Evolutionary conservation across 1,284 basidiomycete genomes (phyloP).

Genomic region (Cutaneotrichosporon dermatis): DNA sequence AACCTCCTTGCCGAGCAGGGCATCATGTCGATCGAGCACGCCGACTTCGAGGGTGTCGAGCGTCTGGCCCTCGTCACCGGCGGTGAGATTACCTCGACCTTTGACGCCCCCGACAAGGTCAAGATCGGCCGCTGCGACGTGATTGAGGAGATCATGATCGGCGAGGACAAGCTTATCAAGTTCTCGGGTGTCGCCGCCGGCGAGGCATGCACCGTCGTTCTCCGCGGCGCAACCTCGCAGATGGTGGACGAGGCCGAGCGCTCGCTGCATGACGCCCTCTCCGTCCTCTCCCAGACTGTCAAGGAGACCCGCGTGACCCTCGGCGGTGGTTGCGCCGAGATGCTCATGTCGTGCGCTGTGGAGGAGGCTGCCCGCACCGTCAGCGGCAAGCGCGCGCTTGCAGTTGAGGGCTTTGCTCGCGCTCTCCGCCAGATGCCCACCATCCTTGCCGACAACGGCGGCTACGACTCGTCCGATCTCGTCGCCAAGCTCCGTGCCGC

Average conservation of each 20-base stretch:
- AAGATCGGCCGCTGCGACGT: constrained; percentile 89
- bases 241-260: constrained; percentile 99
- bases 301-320: constrained; percentile 92
- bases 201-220: constrained; percentile 96
- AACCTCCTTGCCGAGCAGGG: constrained; percentile 87
- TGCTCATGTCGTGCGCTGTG: constrained; percentile 92
- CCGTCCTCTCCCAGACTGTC: constrained; percentile 94
- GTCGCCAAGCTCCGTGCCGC: constrained; percentile 86
- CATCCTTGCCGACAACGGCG: constrained; percentile 96
- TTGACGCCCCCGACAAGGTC: constrained; percentile 88
- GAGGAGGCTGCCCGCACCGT: constrained; percentile 82
- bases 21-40: constrained; percentile 96
- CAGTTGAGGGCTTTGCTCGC: constrained; percentile 82
- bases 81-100: constrained; percentile 95
- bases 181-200: constrained; percentile 98
- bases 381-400: constrained; percentile 92
- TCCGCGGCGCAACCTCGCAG: constrained; percentile 93
- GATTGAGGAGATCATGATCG: constrained; percentile 99
- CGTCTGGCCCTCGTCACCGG: constrained; percentile 92
- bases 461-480: constrained; percentile 93
- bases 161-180: constrained; percentile 99
- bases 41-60: constrained; percentile 99
- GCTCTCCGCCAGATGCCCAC: constrained; percentile 86
- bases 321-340: constrained; percentile 96
- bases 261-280: constrained; percentile 94